Conservation (phyloP, 2,329 filamentous ascomycete genomes). For the Mycosphaerella arachidis region DNA sequence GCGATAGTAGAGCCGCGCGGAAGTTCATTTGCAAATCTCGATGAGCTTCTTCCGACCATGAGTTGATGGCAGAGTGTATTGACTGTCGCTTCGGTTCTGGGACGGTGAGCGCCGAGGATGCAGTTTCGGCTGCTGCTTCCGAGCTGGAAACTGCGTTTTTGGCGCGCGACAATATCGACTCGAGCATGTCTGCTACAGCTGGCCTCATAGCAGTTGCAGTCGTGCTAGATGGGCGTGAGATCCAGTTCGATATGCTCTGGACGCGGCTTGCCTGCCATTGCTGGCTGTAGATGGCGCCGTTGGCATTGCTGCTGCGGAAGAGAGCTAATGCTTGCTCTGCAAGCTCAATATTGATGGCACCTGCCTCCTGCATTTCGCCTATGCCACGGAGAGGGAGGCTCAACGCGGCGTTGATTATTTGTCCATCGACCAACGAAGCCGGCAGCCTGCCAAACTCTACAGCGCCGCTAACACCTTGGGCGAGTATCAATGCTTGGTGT, state of each 20-base stretch:
- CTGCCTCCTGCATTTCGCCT: slow-evolving; percentile 6
- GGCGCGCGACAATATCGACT: slow-evolving; percentile 59
- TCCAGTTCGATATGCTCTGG: slow-evolving; percentile 24
- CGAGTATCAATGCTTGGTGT: slow-evolving; percentile 72
- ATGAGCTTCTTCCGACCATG: slow-evolving; percentile 77
- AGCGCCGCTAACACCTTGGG: slow-evolving; percentile 66
- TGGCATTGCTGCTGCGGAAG: slow-evolving; percentile 32
- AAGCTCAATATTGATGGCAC: slow-evolving; percentile 57
- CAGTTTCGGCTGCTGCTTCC: slow-evolving; percentile 42
- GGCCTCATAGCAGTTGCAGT: slow-evolving; percentile 53
- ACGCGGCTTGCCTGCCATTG: slow-evolving; percentile 35
- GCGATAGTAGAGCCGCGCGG: slow-evolving; percentile 70
- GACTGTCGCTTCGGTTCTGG: slow-evolving; percentile 42
- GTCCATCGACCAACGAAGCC: slow-evolving; percentile 25
- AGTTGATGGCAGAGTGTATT: slow-evolving; percentile 58
- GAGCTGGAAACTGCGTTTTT: slow-evolving; percentile 45
- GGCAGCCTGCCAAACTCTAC: slow-evolving; percentile 47
- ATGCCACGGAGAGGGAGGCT: slow-evolving; percentile 46
- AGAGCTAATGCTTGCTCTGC: slow-evolving; percentile 58
- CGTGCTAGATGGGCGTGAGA: slow-evolving; percentile 23
- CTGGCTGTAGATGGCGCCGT: slow-evolving; percentile 32
- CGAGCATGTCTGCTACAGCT: slow-evolving; percentile 61
- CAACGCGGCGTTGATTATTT: slow-evolving; percentile 53
- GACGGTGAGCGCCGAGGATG: slow-evolving; percentile 32
- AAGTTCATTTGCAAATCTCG: slow-evolving; percentile 76